Conservation (phyloP, 1,284 basidiomycete genomes). For the Cutaneotrichosporon arboriforme region DNA sequence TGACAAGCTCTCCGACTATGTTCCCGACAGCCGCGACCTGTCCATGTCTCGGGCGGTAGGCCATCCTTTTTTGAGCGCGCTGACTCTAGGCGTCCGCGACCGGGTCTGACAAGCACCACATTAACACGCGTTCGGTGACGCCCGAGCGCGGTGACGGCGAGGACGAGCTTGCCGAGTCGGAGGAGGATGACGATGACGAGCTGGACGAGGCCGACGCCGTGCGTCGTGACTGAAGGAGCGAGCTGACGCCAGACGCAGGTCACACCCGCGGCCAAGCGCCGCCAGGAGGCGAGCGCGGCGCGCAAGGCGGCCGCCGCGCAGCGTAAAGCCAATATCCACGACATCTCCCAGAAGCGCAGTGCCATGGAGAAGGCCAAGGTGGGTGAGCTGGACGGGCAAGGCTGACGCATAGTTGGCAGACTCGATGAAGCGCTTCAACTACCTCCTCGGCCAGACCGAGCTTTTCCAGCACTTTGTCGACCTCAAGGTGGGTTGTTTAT, state of each 20-base stretch:
- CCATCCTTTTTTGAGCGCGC: background rate
- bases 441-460: conserved; percentile 90
- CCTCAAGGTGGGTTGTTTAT: conserved; percentile 62
- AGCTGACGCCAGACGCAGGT: conserved; percentile 8
- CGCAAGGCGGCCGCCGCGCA: conserved; percentile 39
- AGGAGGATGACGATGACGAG: conserved; percentile 32
- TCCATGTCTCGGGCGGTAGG: conserved; percentile 45
- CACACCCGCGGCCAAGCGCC: conserved; percentile 33
- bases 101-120: conserved; percentile 36
- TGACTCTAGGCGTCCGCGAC: conserved; percentile 33
- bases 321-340: conserved; percentile 39
- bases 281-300: conserved; percentile 27
- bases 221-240: background rate
- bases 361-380: conserved; percentile 47
- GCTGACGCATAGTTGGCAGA: conserved; percentile 65
- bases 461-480: conserved; percentile 94
- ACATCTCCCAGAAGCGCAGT: conserved; percentile 39
- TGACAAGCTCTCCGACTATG: conserved; percentile 46
- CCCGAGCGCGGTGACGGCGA: conserved; percentile 28
- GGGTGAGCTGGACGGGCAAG: conserved; percentile 3
- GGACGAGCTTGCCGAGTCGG: conserved; percentile 29
- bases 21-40: conserved; percentile 41
- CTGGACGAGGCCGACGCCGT: conserved; percentile 14
- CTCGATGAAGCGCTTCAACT: conserved; percentile 90
- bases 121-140: conserved; percentile 38